Evolutionary conservation across 2,329 filamentous ascomycete genomes (phyloP).

Genomic region (Mycosphaerella arachidis): DNA sequence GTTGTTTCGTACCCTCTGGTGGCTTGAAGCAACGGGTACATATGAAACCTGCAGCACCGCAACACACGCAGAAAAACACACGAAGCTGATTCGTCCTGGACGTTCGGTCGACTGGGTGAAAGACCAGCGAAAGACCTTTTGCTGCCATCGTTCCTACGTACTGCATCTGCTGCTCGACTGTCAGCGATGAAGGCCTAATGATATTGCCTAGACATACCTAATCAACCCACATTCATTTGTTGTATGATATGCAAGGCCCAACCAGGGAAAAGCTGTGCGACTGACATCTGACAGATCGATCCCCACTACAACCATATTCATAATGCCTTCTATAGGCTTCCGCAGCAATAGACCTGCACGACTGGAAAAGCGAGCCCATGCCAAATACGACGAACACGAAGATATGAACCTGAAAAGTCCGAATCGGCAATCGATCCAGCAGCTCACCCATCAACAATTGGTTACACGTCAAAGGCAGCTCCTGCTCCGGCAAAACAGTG

Average conservation of each 20-base stretch:
- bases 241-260: background rate
- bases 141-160: background rate
- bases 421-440: constrained; percentile 4
- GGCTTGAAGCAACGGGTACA: constrained; percentile 7
- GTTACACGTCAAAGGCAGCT: constrained; percentile 6
- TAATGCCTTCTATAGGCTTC: constrained; percentile 3
- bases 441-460: constrained; percentile 4
- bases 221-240: background rate
- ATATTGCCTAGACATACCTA: background rate
- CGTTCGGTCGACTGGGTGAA: background rate
- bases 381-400: background rate
- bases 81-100: background rate
- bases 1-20: constrained; percentile 3
- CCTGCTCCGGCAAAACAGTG: constrained; percentile 9
- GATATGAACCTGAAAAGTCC: background rate
- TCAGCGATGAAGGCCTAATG: background rate
- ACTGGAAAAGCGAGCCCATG: constrained; percentile 4
- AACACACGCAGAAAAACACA: background rate
- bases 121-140: background rate
- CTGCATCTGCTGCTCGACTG: background rate
- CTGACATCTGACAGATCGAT: background rate
- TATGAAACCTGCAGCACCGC: constrained; percentile 3
- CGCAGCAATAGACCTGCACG: constrained; percentile 6
- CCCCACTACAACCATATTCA: background rate
- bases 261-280: background rate